These are phyloP conservation scores for Venturia pyrina DNA, from an alignment of 2,329 filamentous ascomycete species.

Conservation along the genomic window DNA sequence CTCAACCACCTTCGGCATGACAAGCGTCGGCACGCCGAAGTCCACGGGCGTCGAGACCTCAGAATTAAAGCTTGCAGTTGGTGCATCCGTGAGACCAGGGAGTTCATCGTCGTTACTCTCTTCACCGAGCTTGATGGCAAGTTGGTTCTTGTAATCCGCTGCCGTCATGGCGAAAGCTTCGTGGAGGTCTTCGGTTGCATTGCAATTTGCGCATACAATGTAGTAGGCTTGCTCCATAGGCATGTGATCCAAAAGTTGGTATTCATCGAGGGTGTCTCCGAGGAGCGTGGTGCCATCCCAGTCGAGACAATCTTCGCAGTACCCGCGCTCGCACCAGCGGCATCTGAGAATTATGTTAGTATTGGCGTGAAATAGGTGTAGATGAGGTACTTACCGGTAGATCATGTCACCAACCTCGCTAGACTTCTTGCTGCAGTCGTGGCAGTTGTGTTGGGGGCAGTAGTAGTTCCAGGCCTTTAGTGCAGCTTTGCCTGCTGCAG, in stretches of 20 bases:
- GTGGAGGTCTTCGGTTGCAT: constrained; percentile 6
- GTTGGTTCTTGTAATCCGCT: neutral
- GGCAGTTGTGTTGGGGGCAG: constrained; percentile 48
- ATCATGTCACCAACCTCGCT: constrained; percentile 38
- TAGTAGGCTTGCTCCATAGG: constrained; percentile 38
- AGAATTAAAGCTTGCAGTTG: neutral
- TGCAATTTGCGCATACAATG: constrained; percentile 40
- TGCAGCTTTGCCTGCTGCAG: constrained; percentile 28
- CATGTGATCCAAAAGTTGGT: constrained; percentile 38
- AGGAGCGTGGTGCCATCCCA: constrained; percentile 41
- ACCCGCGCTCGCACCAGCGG: constrained; percentile 44
- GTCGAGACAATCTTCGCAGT: constrained; percentile 50
- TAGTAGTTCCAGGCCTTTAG: constrained; percentile 36
- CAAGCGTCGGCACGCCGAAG: neutral
- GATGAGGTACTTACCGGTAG: constrained; percentile 24
- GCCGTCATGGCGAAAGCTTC: neutral
- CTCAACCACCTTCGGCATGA: neutral
- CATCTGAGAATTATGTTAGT: constrained; percentile 24
- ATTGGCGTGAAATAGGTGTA: neutral
- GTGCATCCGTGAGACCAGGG: neutral
- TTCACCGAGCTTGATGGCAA: neutral
- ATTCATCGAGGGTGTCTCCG: constrained; percentile 43
- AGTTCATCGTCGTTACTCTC: neutral
- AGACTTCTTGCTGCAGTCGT: constrained; percentile 43
- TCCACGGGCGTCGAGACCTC: neutral